phyloP scores from a whole-genome alignment of 306 rosid genomes.

The Quercus bicolor region DNA sequence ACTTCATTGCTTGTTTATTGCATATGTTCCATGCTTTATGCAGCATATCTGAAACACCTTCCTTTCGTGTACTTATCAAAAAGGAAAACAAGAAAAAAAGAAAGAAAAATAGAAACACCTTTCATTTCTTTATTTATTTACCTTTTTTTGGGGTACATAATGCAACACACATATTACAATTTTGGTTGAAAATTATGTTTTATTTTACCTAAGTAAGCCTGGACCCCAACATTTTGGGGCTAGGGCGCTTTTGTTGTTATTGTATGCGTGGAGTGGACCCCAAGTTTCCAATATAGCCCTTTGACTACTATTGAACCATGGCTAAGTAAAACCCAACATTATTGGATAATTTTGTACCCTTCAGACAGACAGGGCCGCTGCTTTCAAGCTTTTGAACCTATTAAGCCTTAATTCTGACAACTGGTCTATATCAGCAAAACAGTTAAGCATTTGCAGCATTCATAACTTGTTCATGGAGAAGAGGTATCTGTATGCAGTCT shows the following conservation, averaged over 20 bases:
- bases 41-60: not conserved
- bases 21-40: not conserved
- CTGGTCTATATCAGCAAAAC: not conserved
- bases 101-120: no score
- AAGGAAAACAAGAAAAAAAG: no score
- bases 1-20: not conserved
- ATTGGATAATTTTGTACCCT: not conserved
- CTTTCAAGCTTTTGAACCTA: conserved; percentile 1
- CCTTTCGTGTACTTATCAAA: no score
- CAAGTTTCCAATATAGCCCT: not conserved
- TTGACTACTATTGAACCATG: not conserved
- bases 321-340: not conserved
- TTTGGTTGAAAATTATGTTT: no score
- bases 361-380: not conserved
- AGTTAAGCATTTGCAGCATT: conserved; percentile 18
- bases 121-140: not conserved
- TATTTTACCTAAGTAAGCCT: no score
- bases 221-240: no score
- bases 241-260: no score
- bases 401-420: not conserved
- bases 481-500: conserved; percentile 8
- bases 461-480: conserved; percentile 21
- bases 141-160: not conserved
- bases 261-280: not conserved
- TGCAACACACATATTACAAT: no score